Base-by-base conservation (phyloP, 371 early-diverging fungal species). In the Rhizopus microsporus region DNA sequence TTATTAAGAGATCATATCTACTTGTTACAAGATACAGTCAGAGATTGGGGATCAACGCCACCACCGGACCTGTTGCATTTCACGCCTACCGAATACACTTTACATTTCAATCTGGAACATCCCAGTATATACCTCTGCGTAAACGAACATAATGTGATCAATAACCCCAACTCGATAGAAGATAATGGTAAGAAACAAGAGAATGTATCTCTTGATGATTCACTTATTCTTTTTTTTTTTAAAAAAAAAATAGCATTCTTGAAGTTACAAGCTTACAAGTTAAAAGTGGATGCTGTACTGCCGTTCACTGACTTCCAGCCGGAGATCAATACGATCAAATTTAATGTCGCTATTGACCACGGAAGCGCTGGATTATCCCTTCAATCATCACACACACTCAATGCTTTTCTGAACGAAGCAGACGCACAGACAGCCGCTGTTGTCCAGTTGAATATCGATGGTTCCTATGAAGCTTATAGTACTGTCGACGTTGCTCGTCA, bases 1-100 rank as follows among this genome's bases (percentile, higher is more conserved):
- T 60, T 93, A 15, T 68, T 94, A n/a, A 80, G 91, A 8, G 93
- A 94, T 48, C 93, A 94, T 59, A 81, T 93, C n/a, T 84, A 84
- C 5, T 68, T 94, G 6, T 50, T 94, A 16, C 87, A 86, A 66
- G 94, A 94, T 64, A 59, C 91, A 10, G 65, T 83, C 51, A 83
- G 83, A 38, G 94, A 94, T 59, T 90, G 91, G 85, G 77, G 85
- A 8, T 77, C 87, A 0, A 74, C 82, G 12, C 71, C 70, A 33
- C 66, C 87, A 3, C 67, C 74, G 1, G 84, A 86, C 32, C 64
- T 84, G 44, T 68, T 83, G 0, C 80, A 86, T 58, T 92, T 92
- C 68, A 80, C 88, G 37, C 93, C 93, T 2, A 82, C 85, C 45
- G 77, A 74, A 8, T 93, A 93, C 65, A 62, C 65, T 12, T 61